These are phyloP conservation scores for Syncephalis plumigaleata DNA, from an alignment of 371 early-diverging fungal species.

Conservation along the genomic window DNA sequence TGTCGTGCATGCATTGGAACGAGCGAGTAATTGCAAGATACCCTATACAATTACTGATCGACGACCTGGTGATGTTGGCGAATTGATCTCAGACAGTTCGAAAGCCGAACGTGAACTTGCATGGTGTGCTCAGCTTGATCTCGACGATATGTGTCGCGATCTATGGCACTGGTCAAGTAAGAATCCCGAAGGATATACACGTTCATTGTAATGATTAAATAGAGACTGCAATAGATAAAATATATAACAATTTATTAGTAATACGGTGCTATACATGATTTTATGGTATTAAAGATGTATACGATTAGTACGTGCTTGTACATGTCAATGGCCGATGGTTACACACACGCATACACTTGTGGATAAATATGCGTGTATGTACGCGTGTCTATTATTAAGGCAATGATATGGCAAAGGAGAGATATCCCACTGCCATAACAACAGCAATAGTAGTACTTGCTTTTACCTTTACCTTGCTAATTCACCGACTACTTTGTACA, in stretches of 20 bases:
- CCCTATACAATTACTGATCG: constrained; percentile 43
- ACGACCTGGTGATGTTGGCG: constrained; percentile 70
- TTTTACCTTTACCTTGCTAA: constrained; percentile 77
- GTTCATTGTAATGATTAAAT: no score
- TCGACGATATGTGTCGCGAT: constrained; percentile 77
- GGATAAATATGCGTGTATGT: constrained; percentile 41
- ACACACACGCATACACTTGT: constrained; percentile 39
- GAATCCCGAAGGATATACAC: no score
- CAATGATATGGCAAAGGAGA: constrained; percentile 56
- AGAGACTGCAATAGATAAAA: no score
- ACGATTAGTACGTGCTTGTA: no score
- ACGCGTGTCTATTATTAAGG: constrained; percentile 71
- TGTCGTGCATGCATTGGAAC: constrained; percentile 62
- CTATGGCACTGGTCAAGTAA: constrained; percentile 69
- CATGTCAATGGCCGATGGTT: constrained; percentile 40
- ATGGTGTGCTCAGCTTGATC: constrained; percentile 46
- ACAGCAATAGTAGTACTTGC: constrained; percentile 48
- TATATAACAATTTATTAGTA: no score
- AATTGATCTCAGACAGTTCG: constrained; percentile 58
- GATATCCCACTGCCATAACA: constrained; percentile 52
- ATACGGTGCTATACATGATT: no score
- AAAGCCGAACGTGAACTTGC: constrained; percentile 48
- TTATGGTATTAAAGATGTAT: no score
- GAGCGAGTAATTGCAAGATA: constrained; percentile 41
- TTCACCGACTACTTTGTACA: constrained; percentile 43